Evolutionary conservation across 1,139 yeast genomes (phyloP).

Genomic region (Diutina pseudorugosa): DNA sequence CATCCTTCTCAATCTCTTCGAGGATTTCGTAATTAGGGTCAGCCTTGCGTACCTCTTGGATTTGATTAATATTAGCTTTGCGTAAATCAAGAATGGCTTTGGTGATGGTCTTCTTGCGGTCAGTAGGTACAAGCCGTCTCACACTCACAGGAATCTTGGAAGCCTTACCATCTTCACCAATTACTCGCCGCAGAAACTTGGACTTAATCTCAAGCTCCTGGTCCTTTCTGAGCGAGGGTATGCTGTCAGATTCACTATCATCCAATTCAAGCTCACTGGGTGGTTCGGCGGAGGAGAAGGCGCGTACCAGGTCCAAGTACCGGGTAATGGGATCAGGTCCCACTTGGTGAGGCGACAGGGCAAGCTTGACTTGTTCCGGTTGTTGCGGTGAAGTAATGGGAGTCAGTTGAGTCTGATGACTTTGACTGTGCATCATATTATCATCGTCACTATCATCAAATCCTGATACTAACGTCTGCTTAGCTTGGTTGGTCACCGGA

Average conservation of each 20-base stretch:
- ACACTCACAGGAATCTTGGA: neutral
- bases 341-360: neutral
- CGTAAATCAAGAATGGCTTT: neutral
- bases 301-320: neutral
- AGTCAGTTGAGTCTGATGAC: neutral
- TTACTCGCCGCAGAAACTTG: neutral
- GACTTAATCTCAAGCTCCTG: neutral
- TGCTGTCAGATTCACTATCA: neutral
- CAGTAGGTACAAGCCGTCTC: neutral
- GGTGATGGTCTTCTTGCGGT: neutral
- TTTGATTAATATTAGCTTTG: neutral
- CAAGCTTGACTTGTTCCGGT: neutral
- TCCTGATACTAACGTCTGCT: neutral
- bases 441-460: slow-evolving; percentile 2
- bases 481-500: neutral
- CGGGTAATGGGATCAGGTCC: neutral
- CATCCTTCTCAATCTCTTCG: slow-evolving; percentile 1
- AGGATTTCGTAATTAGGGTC: slow-evolving; percentile 1
- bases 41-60: neutral
- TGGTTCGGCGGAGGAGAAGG: neutral
- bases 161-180: neutral
- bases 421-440: neutral
- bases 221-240: neutral
- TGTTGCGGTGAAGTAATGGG: neutral
- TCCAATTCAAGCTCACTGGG: neutral